Conservation (phyloP, 768 basidiomycete species). For the Sarcomyxa edulis region DNA sequence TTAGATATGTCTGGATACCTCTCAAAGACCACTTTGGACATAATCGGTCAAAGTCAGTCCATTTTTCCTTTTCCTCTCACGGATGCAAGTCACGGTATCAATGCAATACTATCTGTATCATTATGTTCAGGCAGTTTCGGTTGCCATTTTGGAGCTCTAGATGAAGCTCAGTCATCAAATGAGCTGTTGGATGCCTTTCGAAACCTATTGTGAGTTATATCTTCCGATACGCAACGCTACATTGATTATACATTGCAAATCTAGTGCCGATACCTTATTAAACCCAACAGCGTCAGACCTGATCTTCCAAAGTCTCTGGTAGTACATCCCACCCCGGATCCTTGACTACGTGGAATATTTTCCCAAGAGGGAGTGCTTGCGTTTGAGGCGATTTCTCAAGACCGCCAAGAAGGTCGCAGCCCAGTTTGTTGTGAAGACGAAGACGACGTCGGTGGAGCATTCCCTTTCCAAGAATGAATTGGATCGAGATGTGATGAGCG, state of each 20-base stretch:
- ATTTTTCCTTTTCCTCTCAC: too few species aligned
- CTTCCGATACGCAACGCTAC: constrained; percentile 18
- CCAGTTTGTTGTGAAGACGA: constrained; percentile 1
- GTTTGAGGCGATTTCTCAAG: constrained; percentile 1
- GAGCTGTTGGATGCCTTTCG: constrained; percentile 13
- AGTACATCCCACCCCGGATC: constrained; percentile 1
- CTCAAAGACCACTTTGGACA: constrained; percentile 29
- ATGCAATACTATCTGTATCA: too few species aligned
- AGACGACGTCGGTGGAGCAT: too few species aligned
- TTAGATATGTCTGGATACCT: constrained; percentile 23
- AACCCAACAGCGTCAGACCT: constrained; percentile 7
- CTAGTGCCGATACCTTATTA: constrained; percentile 4
- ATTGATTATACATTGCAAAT: constrained; percentile 19
- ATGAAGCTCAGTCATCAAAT: constrained; percentile 18
- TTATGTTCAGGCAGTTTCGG: constrained; percentile 32
- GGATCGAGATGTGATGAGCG: constrained; percentile 27
- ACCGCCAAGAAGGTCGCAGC: constrained; percentile 2
- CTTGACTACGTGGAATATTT: constrained; percentile 4
- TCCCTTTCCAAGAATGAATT: constrained; percentile 2
- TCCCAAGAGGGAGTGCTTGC: constrained; percentile 1
- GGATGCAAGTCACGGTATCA: background rate
- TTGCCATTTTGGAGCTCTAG: constrained; percentile 23
- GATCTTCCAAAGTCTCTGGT: constrained; percentile 10
- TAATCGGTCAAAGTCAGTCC: constrained; percentile 28
- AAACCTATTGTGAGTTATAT: constrained; percentile 15